These are phyloP conservation scores for Cryptosporidium bovis DNA, from an alignment of 169 alveolate species.

Conservation along the genomic window DNA sequence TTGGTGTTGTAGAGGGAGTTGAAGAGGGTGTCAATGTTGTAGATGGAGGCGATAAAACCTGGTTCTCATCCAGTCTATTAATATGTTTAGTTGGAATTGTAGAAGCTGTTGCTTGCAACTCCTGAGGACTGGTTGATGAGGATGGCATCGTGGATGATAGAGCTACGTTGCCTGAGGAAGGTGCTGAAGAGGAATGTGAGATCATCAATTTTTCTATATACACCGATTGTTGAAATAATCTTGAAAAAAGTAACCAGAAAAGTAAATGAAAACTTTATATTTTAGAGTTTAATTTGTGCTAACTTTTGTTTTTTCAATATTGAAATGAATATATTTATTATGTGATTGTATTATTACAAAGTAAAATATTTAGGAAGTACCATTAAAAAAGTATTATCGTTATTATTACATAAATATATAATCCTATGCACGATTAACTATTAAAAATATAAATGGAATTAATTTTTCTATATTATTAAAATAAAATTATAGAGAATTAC, in stretches of 20 bases:
- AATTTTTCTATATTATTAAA: too few relatives aligned
- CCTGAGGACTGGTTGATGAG: too few relatives aligned
- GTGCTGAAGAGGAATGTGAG: not conserved
- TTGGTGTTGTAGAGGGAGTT: conserved; percentile 49
- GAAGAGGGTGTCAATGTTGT: conserved; percentile 65
- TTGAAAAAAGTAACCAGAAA: not conserved
- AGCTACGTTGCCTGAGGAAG: not conserved
- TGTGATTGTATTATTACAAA: not conserved
- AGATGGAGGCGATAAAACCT: conserved; percentile 38
- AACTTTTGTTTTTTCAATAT: not conserved
- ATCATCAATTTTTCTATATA: not conserved
- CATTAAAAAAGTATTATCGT: not conserved
- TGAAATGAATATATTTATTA: not conserved
- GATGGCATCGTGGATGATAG: too few relatives aligned
- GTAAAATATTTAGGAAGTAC: not conserved
- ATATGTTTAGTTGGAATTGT: too few relatives aligned
- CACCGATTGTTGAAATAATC: too few relatives aligned
- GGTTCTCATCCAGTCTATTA: not conserved
- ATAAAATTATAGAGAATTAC: too few relatives aligned
- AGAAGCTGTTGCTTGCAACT: too few relatives aligned
- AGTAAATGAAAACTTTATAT: not conserved
- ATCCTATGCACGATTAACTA: too few relatives aligned
- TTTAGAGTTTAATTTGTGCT: not conserved
- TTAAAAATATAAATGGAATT: too few relatives aligned
- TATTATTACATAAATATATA: too few relatives aligned